Evolutionary conservation across 1,284 basidiomycete genomes (phyloP), one percentile per base, ranked within the genome.

Genomic region (Somion occarium): DNA sequence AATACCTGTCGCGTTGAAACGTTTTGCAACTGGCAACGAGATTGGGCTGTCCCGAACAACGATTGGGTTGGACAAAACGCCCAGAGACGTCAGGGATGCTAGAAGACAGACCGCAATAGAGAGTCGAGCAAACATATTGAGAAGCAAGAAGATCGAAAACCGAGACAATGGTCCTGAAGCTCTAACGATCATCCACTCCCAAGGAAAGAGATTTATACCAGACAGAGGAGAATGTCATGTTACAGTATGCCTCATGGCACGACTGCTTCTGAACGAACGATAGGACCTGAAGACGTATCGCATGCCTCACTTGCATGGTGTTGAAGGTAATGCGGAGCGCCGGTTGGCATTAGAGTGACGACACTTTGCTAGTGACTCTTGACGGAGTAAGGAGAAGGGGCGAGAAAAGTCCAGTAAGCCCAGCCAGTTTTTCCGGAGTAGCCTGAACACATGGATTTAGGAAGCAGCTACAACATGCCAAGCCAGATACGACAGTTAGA

Each of bases 21-120:
- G 56, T 5, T 51, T 50, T 9, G 53, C 51, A 18, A 57, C 27
- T 2, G 50, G 45, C n/a, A 57, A 20, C 5, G 44, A 53, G 18
- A 56, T 34, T 5, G 52, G 52, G 39, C 52, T 51, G 12, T 49
- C 38, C 9, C 44, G 43, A 9, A 51, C 48, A 37, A 48, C 19
- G 24, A 57, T n/a, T 23, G 49, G 53, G 11, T 26, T 38, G 12
- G 49, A 38, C 5, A 46, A 13, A 11, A 48, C 37, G 3, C 41
- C 48, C 19, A 53, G 15, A 39, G 25, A n/a, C 13, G 12, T 9
- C 7, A 25, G 26, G 5, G 24, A 43, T 7, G 24, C 48, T 13
- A 39, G 23, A 9, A 26, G 39, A 19, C 12, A 19, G 23, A 24
- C 18, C 20, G 19, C 18, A 19, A 19, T 27, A 24, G 38, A 49